Evolutionary conservation across 2,329 filamentous ascomycete species (phyloP).

Genomic region (Colletotrichum limetticola): DNA sequence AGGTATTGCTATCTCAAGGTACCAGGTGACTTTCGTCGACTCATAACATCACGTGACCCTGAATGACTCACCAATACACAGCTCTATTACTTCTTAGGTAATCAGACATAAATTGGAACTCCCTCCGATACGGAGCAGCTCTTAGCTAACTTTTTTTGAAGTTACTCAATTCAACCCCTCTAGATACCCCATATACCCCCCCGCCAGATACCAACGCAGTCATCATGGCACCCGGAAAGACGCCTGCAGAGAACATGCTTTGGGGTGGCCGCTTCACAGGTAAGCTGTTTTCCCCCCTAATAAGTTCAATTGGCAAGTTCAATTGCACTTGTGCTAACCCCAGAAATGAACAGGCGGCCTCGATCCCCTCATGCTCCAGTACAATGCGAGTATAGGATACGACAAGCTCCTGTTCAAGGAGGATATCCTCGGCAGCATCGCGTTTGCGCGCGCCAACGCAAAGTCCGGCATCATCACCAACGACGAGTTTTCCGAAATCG

Average conservation of each 20-base stretch:
- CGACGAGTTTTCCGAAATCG: constrained; percentile 79
- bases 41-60: no score
- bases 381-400: constrained; percentile 84
- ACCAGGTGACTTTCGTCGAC: no score
- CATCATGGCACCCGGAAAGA: no score
- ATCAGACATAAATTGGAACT: no score
- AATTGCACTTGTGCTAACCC: neutral
- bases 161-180: no score
- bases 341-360: neutral
- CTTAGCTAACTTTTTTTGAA: no score
- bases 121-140: no score
- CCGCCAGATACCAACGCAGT: no score
- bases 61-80: no score
- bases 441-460: constrained; percentile 83
- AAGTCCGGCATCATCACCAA: constrained; percentile 79
- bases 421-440: constrained; percentile 83
- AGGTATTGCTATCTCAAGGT: no score
- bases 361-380: constrained; percentile 86
- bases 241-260: constrained; percentile 23
- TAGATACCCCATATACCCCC: no score
- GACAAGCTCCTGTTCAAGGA: constrained; percentile 82
- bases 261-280: constrained; percentile 53
- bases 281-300: constrained; percentile 31
- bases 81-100: no score
- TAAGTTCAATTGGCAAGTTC: constrained; percentile 28